Evolutionary conservation across 305 asterid species (phyloP), one percentile per base, ranked within the genome.

Genomic region (Solanum hybrid): DNA sequence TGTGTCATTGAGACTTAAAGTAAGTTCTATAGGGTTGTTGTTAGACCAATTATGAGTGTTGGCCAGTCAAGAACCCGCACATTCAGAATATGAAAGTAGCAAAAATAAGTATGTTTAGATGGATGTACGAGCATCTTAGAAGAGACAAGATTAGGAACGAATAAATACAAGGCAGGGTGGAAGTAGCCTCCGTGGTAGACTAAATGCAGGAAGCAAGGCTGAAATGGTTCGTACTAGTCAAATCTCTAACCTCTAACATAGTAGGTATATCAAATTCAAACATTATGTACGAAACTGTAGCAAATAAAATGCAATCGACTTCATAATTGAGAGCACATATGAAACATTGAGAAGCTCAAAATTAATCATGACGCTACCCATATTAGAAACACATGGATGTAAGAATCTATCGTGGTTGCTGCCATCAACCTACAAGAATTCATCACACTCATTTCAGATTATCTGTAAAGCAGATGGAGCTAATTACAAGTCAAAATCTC

Each of bases 401-500:
- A 96, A 93, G 94, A 94, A 94, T 96, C 99, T 88, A 96, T 73
- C 89, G 94, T 86, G 42, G 95, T 93, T 71, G 96, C 95, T 69
- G 92, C 92, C 98, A 95, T 94, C 99, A 98, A 97, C 94, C 99
- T 97, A 95, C 36, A 91, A 89, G 18, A 12, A 46, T 46, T 10
- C 73, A 46, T 28, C 5, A n/a, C 87, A 83, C 39, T 22, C 26
- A 83, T 46, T 46, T 83, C 18, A 28, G 16, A 26, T 83, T 28
- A 8, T 42, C 8, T 31, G 34, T 9, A 40, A 16, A 82, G 33
- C 37, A 26, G 14, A 24, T 26, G 87, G 64, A 14, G 8, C 64
- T 46, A 46, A 46, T 42, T 13, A 42, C 11, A 81, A 37, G 86
- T n/a, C 86, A 79, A 80, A n/a, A 33, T 33, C 34, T 33, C 34